phyloP scores from a whole-genome alignment of 768 basidiomycete genomes.

The Boletus rubroflammeus region DNA sequence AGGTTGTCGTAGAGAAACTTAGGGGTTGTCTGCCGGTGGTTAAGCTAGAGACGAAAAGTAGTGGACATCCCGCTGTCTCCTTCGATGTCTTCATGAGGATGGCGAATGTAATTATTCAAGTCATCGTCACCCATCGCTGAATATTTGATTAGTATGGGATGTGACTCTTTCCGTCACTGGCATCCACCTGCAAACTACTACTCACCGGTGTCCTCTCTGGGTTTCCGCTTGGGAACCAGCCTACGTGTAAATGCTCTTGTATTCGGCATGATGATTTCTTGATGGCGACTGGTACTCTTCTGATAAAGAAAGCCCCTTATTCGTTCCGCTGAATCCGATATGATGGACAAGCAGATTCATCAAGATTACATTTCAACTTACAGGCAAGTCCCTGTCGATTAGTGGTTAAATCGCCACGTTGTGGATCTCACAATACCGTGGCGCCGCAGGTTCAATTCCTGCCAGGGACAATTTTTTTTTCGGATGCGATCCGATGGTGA shows the following conservation, averaged over 20 bases:
- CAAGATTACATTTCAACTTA: rapidly evolving
- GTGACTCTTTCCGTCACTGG: not conserved
- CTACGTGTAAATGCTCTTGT: conserved; percentile 9
- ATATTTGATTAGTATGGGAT: not conserved
- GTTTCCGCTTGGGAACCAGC: not conserved
- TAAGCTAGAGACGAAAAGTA: not conserved
- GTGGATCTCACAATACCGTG: conserved; percentile 36
- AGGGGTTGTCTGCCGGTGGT: not conserved
- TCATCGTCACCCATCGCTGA: conserved; percentile 3
- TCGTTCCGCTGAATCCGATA: too few relatives aligned
- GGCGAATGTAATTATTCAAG: not conserved
- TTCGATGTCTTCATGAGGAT: not conserved
- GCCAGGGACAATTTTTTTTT: conserved; percentile 30
- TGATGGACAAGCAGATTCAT: not conserved
- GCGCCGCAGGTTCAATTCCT: conserved; percentile 39
- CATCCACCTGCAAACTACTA: not conserved
- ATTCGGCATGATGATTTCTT: conserved; percentile 7
- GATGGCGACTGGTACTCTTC: not conserved
- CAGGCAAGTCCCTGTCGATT: conserved; percentile 37
- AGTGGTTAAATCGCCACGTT: conserved; percentile 43
- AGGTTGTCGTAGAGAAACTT: conserved; percentile 9
- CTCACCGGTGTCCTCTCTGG: not conserved
- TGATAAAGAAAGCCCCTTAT: too few relatives aligned
- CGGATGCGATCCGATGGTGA: too few relatives aligned
- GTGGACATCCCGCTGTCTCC: not conserved